Conservation (phyloP, 2,329 filamentous ascomycete genomes). For the Clonostachys solani region DNA sequence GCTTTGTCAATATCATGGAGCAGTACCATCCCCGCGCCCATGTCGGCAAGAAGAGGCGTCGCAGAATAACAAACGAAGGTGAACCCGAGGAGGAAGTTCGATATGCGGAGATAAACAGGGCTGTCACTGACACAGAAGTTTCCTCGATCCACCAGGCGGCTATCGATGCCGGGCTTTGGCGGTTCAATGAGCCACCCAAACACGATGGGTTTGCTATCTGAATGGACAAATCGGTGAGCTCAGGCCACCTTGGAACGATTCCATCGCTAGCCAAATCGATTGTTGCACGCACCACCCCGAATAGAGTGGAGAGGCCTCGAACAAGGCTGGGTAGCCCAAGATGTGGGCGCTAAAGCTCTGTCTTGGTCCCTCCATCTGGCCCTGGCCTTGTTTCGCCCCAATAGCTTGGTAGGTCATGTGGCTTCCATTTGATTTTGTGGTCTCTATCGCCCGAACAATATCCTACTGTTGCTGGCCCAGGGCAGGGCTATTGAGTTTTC, state of each 20-base stretch:
- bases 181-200: constrained; percentile 64
- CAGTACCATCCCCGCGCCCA: constrained; percentile 80
- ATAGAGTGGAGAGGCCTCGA: no score
- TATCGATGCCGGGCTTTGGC: constrained; percentile 68
- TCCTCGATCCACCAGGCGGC: constrained; percentile 63
- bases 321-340: no score
- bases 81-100: constrained; percentile 42
- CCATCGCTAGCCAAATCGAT: no score
- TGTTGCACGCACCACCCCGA: no score
- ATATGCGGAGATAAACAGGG: constrained; percentile 77
- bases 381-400: background rate
- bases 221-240: constrained; percentile 5
- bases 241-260: background rate
- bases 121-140: constrained; percentile 45
- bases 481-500: no score
- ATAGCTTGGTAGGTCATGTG: background rate
- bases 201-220: constrained; percentile 48
- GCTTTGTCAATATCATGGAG: constrained; percentile 86
- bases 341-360: no score
- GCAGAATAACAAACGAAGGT: constrained; percentile 8
- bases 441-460: no score
- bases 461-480: no score
- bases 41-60: constrained; percentile 63
- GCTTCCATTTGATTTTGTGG: constrained; percentile 1
- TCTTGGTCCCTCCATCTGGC: no score